Base-by-base conservation (phyloP, 805 yeast genomes). In the Schizosaccharomyces lindneri region DNA sequence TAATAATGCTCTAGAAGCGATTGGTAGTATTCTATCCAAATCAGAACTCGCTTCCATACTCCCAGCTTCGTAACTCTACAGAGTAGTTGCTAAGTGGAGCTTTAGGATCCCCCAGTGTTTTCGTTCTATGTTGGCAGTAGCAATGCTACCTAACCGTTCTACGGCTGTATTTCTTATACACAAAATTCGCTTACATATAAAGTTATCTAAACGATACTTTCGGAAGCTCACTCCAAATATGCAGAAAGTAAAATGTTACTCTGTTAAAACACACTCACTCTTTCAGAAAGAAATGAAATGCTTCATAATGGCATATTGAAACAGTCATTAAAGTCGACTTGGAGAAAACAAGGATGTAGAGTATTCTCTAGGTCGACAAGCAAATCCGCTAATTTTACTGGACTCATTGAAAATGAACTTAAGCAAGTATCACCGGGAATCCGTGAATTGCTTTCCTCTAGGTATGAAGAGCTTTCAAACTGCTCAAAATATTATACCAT, bases 401-500 rank as follows among this genome's bases (percentile, higher is more conserved):
- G 19, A 24, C 32, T 51, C n/a, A 51, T 51, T 24, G 19, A 29
- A 24, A 29, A 51, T 29, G 57, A 51, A 17, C 27, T 51, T 7
- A 11, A 24, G 36, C 57, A 29, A 24, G 36, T 51, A 17, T 51
- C 57, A 19, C 57, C 57, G 15, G 60, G 60, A 43, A 57, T 57
- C 21, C 48, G 60, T 5, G 13, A 36, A 21, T 17, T 41, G 29
- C 60, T 57, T 5, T n/a, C n/a, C 21, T 57, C 43, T 3, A 57
- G n/a, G 5, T 57, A 2, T 15, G 48, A 57, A 27, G n/a, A 32
- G 11, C 60, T 57, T 27, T 17, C 31, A 17, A 27, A 39, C 3
- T 24, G 29, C 36, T 41, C 95, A n/a, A 81, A 87, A 43, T 93
- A 93, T 73, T 93, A 93, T 73, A 93, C 93, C 67, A 95, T 89